These are phyloP conservation scores for Mycena kentingensis DNA, from an alignment of 768 basidiomycete species.

Conservation along the genomic window DNA sequence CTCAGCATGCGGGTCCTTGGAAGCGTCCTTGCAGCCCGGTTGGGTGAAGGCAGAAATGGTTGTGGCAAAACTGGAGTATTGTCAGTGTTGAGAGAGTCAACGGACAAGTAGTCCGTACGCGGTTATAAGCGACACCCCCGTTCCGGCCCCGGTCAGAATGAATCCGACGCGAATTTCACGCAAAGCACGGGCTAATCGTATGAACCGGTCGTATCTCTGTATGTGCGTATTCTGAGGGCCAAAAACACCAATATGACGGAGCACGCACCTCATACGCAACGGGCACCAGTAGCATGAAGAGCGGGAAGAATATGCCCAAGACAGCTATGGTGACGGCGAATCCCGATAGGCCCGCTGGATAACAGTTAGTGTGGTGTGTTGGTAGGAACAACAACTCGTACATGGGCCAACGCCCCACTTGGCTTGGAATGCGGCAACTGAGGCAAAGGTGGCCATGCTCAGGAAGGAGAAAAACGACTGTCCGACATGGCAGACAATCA, in stretches of 20 bases:
- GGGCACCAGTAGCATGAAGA: slow-evolving; percentile 75
- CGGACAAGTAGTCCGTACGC: slow-evolving; percentile 57
- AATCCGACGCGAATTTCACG: slow-evolving; percentile 82
- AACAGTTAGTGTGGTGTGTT: too few relatives aligned
- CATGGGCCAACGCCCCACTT: slow-evolving; percentile 85
- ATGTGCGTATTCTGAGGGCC: neutral
- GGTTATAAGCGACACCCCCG: slow-evolving; percentile 67
- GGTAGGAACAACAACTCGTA: slow-evolving; percentile 48
- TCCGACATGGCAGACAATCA: slow-evolving; percentile 72
- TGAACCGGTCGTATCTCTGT: slow-evolving; percentile 76
- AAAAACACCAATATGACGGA: neutral
- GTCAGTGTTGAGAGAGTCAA: slow-evolving; percentile 7
- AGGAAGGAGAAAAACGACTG: slow-evolving; percentile 94
- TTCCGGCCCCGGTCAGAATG: slow-evolving; percentile 76
- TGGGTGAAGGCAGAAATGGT: slow-evolving; percentile 88
- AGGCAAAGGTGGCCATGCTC: slow-evolving; percentile 88
- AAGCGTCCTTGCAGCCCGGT: slow-evolving; percentile 83
- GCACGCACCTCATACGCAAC: slow-evolving; percentile 60
- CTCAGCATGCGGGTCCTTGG: slow-evolving; percentile 77
- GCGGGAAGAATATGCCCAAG: slow-evolving; percentile 67
- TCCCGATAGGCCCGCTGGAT: slow-evolving; percentile 78
- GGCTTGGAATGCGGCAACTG: slow-evolving; percentile 86
- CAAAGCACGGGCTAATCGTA: slow-evolving; percentile 75
- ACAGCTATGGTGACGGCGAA: slow-evolving; percentile 85
- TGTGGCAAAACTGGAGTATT: slow-evolving; percentile 57